Base-by-base conservation (phyloP, 352 stramenopile species). In the Globisporangium middletonii region DNA sequence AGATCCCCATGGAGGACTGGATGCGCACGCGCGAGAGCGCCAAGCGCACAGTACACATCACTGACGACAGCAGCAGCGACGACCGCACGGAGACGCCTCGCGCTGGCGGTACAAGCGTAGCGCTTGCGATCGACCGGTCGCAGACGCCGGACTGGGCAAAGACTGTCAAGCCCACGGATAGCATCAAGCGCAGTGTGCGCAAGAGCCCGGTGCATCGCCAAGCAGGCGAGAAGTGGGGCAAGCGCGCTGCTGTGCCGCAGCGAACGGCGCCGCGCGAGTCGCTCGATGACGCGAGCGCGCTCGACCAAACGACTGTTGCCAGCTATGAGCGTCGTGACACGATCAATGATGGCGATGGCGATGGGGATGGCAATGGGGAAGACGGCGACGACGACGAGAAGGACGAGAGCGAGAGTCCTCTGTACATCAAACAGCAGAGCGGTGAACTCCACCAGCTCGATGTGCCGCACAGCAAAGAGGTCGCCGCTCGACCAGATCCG, bases 1-100 rank as follows among this genome's bases (percentile, higher is more conserved):
- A 72, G 42, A 71, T 83, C 0, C 71, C 73, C 4, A 85, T 88
- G 62, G 81, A 88, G 44, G 72, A 87, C 1, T 92, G 81, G 81
- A 92, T 92, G 79, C 52, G 68, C 38, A 92, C 79, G 9, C 75
- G 75, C n/a, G 59, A 71, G 12, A 75, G 72, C 5, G 76, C 76
- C 23, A 87, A 76, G 57, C 72, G 70, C 42, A 75, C 75, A 4
- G 60, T 77, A n/a, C 23, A 65, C 35, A 62, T 79, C 2, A 38
- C 48, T n/a, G 59, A 69, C 26, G 58, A 69, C 35, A 33, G 3
- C 11, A 11, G 8, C 19, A 43, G 12, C 7, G 41, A 50, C 16
- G 19, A 13, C n/a, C 27, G 16, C 19, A 18, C 50, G 48, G n/a
- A 51, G 9, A 13, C 18, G 16, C 13, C 23, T 23, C 23, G 44